Evolutionary conservation across 202 grass and related monocot genomes (phyloP).

Genomic region (Tripidium arundinaceum): DNA sequence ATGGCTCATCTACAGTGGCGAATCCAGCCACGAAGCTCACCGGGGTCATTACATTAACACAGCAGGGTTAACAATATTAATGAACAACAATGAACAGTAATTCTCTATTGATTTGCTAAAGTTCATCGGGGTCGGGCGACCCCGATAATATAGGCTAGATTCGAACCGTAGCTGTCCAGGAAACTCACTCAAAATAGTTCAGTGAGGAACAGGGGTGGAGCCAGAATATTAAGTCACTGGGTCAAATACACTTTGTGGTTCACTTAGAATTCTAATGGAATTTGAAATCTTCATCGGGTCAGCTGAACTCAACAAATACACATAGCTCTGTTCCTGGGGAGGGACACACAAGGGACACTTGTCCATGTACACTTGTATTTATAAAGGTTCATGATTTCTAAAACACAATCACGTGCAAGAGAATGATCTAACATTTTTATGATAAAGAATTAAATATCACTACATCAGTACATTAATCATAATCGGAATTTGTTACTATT

Average conservation of each 20-base stretch:
- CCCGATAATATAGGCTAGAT: too few relatives aligned
- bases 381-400: not conserved
- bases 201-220: not conserved
- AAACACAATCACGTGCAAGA: not conserved
- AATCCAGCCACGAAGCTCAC: too few relatives aligned
- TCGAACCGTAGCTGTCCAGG: not conserved
- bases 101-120: conserved; percentile 14
- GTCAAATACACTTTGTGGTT: not conserved
- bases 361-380: not conserved
- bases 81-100: conserved; percentile 1
- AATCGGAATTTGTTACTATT: not conserved
- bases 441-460: not conserved
- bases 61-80: too few relatives aligned
- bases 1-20: not conserved
- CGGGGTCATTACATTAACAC: too few relatives aligned
- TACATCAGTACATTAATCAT: not conserved
- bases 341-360: not conserved
- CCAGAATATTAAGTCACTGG: not conserved
- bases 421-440: not conserved
- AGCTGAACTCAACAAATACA: not conserved
- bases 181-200: not conserved
- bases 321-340: not conserved
- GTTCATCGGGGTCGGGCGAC: too few relatives aligned
- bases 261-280: not conserved
- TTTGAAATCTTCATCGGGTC: not conserved